Evolutionary conservation across 2,329 filamentous ascomycete genomes (phyloP), one percentile per base, ranked within the genome.

Genomic region (Ophiostoma sp.): DNA sequence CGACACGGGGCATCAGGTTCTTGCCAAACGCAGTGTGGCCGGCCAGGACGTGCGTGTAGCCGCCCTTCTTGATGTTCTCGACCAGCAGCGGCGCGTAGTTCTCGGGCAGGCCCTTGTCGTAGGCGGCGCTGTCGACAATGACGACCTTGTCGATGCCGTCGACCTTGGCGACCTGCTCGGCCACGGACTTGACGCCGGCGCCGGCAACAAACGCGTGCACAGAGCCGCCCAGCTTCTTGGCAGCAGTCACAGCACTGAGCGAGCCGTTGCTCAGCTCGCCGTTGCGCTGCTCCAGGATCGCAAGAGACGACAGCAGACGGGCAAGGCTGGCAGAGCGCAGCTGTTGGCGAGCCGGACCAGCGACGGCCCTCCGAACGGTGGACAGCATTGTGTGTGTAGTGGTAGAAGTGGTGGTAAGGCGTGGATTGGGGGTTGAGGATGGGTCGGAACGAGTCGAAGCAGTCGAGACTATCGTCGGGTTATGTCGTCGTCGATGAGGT

Each of bases 1-100:
- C 93, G 20, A 97, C 91, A 73, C 95, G 89, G 54, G 95, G 95
- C 81, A 99, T 84, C 65, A 99, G 80, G 80, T 90, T 96, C 87
- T 99, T 99, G 77, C 95, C 95, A 81, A 99, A 99, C 0, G 95
- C 93, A 33, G 94, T 95, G 83, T 98, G 93, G 70, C 91, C 90
- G 54, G 90, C 91, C 76, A 99, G 86, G 73, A 99, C 87, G 78
- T 99, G 95, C 72, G 94, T 96, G 80, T 93, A 98, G 72, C 90
- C 92, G 72, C 92, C 94, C 79, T 95, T 95, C 83, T 96, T 96
- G 81, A 98, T 94, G 80, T 98, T 99, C 80, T 98, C 94, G 68
- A 93, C 91, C 57, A 99, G 84, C 66, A 99, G 84, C 70, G 93
- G 91, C n/a, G 94, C 95, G 78, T 87, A 98, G 83, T 92, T 97